phyloP scores from a whole-genome alignment of 2,329 filamentous ascomycete genomes.

The Penicillium sclerotigenum region DNA sequence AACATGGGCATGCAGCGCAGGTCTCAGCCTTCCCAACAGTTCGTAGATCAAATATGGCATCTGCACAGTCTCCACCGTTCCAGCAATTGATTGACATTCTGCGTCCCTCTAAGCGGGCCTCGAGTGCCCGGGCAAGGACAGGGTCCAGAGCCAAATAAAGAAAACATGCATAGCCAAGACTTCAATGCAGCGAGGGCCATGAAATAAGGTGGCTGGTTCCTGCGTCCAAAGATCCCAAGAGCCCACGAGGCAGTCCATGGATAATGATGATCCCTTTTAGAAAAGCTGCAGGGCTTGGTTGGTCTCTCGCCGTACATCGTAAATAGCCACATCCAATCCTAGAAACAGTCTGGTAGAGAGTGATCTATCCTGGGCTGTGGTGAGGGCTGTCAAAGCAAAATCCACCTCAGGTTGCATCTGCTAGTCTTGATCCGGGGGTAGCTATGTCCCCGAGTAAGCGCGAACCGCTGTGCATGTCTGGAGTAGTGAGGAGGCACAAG shows the following conservation, averaged over 20 bases:
- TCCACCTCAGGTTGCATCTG: background rate
- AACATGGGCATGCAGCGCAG: background rate
- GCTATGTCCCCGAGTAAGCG: background rate
- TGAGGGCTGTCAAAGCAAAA: background rate
- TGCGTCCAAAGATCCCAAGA: conserved; percentile 12
- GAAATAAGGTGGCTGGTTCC: conserved; percentile 19
- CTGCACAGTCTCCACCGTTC: background rate
- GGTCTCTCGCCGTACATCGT: background rate
- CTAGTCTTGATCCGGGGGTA: background rate
- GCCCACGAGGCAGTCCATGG: background rate
- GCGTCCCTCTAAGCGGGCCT: background rate
- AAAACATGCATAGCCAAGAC: conserved; percentile 5
- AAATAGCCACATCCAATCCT: conserved; percentile 1
- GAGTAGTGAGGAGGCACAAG: too few species aligned
- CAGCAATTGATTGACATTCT: background rate
- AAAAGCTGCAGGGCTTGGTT: background rate
- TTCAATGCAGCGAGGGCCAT: background rate
- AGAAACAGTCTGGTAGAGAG: background rate
- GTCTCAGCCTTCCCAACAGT: background rate
- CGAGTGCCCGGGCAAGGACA: background rate
- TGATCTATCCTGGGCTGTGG: background rate
- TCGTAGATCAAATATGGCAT: background rate
- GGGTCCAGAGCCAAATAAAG: conserved; percentile 1
- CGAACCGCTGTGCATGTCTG: background rate
- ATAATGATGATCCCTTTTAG: background rate